A percentile compares a stretch with the other conserved stretches of the same genome.
Conservation (phyloP, 139 green algal genomes). For the Closterium sp. region DNA sequence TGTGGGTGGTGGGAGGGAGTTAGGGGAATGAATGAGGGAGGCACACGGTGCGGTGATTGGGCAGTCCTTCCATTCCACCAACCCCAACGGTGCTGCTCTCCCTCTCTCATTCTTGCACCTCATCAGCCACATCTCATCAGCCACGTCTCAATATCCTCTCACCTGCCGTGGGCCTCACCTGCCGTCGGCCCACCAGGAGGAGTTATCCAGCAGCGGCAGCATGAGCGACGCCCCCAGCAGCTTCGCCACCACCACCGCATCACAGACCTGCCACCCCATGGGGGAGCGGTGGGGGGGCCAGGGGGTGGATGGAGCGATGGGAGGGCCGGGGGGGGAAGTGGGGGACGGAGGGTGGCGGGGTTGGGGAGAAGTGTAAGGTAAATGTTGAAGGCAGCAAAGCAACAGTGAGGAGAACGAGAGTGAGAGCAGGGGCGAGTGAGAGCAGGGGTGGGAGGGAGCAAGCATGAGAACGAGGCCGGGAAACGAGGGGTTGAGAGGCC, state of each 20-base stretch:
- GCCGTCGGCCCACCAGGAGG: constrained; percentile 25
- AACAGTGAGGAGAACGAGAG: neutral
- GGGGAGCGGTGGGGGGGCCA: neutral
- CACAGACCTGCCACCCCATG: neutral
- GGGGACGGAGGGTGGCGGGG: too few relatives aligned
- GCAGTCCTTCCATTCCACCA: neutral
- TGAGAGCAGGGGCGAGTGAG: neutral
- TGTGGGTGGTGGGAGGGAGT: too few relatives aligned
- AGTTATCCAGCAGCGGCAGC: constrained; percentile 14
- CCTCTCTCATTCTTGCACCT: too few relatives aligned
- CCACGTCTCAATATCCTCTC: too few relatives aligned
- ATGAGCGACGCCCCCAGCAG: constrained; percentile 20
- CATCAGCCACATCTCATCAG: too few relatives aligned
- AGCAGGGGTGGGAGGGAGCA: neutral
- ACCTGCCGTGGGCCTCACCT: neutral
- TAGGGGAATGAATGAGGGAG: too few relatives aligned
- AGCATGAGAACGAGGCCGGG: neutral
- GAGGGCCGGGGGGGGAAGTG: too few relatives aligned
- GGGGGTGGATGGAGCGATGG: neutral
- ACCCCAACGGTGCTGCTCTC: neutral
- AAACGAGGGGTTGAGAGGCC: too few relatives aligned
- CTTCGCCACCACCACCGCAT: constrained; percentile 26
- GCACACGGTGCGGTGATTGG: too few relatives aligned
- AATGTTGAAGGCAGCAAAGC: neutral
- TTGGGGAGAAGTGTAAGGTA: too few relatives aligned